Evolutionary conservation across 2,329 filamentous ascomycete species (phyloP).

Genomic region (Knufia fluminis): DNA sequence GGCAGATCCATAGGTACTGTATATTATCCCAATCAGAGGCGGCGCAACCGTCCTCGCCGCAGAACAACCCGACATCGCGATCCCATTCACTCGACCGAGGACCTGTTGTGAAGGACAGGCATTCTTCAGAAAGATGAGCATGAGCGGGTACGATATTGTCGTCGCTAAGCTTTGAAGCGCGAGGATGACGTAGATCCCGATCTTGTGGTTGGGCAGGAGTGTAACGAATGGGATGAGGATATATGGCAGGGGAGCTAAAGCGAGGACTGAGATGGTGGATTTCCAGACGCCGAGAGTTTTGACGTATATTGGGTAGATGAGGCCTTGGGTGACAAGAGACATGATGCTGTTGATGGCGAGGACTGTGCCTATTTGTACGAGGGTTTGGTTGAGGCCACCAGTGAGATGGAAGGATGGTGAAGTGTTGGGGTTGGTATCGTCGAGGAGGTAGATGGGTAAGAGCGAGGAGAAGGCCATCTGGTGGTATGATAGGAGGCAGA

Average conservation of each 20-base stretch:
- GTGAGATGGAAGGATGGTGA: constrained; percentile 11
- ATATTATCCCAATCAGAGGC: constrained; percentile 55
- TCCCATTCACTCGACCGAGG: constrained; percentile 56
- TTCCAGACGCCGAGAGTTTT: constrained; percentile 50
- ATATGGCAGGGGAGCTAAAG: constrained; percentile 55
- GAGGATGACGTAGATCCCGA: constrained; percentile 46
- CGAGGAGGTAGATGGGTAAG: constrained; percentile 37
- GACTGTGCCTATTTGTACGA: constrained; percentile 53
- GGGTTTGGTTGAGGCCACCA: constrained; percentile 54
- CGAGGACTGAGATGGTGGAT: constrained; percentile 49
- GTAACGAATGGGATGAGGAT: constrained; percentile 51
- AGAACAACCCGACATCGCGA: constrained; percentile 57
- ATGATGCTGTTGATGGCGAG: constrained; percentile 52
- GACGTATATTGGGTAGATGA: constrained; percentile 54
- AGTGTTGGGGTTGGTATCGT: constrained; percentile 23
- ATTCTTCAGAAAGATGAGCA: constrained; percentile 60
- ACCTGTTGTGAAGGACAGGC: constrained; percentile 49
- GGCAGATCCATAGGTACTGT: constrained; percentile 51
- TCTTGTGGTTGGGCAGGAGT: constrained; percentile 41
- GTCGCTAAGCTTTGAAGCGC: constrained; percentile 51
- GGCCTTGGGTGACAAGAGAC: constrained; percentile 50
- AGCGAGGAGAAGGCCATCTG: constrained; percentile 39
- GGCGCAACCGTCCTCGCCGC: constrained; percentile 60
- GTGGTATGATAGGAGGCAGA: constrained; percentile 38
- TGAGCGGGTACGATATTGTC: constrained; percentile 55